These are phyloP conservation scores for Hibiscus trionum DNA, from an alignment of 345 rosid genomes.

Conservation along the genomic window DNA sequence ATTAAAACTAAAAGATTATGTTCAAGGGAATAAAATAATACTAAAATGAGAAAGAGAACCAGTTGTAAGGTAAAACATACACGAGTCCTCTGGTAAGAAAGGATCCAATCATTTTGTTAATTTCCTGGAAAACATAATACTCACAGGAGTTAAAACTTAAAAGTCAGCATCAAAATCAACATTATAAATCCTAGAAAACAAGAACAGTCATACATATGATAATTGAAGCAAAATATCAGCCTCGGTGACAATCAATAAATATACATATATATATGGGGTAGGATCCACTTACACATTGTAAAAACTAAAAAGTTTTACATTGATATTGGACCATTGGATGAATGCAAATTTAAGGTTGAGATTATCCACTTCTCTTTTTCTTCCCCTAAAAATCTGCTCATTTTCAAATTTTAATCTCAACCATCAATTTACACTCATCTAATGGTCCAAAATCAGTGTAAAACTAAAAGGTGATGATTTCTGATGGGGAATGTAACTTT, in stretches of 20 bases:
- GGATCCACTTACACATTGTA: too few species aligned
- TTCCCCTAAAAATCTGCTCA: too few species aligned
- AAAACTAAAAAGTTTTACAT: too few species aligned
- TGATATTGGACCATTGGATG: too few species aligned
- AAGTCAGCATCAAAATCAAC: background rate
- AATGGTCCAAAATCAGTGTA: too few species aligned
- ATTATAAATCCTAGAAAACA: constrained; percentile 2
- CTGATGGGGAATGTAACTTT: background rate
- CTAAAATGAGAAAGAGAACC: background rate
- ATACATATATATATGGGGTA: background rate
- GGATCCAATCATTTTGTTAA: constrained; percentile 42
- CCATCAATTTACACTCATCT: too few species aligned
- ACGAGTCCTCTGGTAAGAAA: constrained; percentile 51
- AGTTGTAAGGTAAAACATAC: constrained; percentile 22
- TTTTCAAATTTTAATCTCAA: too few species aligned
- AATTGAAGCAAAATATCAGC: background rate
- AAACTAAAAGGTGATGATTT: background rate
- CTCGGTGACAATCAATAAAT: background rate
- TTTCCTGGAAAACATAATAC: background rate
- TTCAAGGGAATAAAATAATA: background rate
- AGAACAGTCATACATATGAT: background rate
- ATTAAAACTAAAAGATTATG: background rate
- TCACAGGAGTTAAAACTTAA: constrained; percentile 8
- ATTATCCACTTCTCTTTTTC: too few species aligned
- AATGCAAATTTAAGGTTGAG: too few species aligned